phyloP scores from a whole-genome alignment of 192 early-diverging fungal species.

The Backusella parvicylindrica region DNA sequence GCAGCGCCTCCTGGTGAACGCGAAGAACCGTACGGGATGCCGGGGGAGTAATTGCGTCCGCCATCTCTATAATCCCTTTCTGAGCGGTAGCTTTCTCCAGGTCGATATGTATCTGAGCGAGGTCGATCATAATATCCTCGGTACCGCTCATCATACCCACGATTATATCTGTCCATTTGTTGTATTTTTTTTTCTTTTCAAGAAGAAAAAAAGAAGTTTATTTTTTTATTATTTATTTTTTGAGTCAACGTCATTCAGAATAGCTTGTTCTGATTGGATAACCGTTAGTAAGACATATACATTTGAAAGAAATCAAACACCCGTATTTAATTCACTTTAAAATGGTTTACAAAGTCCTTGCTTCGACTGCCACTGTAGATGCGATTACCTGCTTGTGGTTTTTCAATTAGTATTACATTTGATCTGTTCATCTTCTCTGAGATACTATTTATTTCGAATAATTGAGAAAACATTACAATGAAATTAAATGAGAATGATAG shows the following conservation, averaged over 20 bases:
- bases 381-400: too few relatives aligned
- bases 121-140: conserved; percentile 30
- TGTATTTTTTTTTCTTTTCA: neutral
- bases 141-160: conserved; percentile 31
- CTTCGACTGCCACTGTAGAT: too few relatives aligned
- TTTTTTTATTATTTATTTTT: neutral
- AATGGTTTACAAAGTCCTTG: too few relatives aligned
- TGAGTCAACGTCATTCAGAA: neutral
- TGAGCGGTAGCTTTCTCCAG: conserved; percentile 24
- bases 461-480: too few relatives aligned
- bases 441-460: too few relatives aligned
- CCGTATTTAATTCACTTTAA: too few relatives aligned
- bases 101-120: conserved; percentile 28
- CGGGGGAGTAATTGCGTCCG: conserved; percentile 12
- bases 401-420: too few relatives aligned
- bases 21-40: conserved; percentile 9
- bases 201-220: neutral
- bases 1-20: neutral
- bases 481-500: too few relatives aligned
- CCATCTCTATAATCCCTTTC: conserved; percentile 24
- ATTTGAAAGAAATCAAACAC: too few relatives aligned
- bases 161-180: conserved; percentile 25
- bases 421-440: too few relatives aligned
- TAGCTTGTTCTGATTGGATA: neutral
- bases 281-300: neutral